Evolutionary conservation across 2,329 filamentous ascomycete genomes (phyloP).

Genomic region (Penicillium olsonii): DNA sequence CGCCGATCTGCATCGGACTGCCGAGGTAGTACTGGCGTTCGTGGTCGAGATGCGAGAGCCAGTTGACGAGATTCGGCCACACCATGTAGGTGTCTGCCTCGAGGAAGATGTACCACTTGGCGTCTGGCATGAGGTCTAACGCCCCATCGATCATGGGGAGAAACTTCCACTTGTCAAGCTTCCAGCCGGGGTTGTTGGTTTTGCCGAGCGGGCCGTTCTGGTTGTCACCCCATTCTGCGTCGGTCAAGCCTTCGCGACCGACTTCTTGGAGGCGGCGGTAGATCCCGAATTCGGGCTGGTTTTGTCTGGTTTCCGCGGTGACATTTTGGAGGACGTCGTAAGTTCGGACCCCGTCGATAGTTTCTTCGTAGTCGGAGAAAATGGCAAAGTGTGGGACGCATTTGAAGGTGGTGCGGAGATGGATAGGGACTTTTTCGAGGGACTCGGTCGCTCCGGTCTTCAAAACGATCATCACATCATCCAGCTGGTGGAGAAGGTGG

Average conservation of each 20-base stretch:
- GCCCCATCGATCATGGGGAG: constrained; percentile 55
- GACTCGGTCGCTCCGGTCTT: constrained; percentile 34
- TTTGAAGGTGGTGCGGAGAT: constrained; percentile 29
- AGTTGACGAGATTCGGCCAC: constrained; percentile 54
- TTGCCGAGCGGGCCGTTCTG: constrained; percentile 38
- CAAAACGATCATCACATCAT: constrained; percentile 29
- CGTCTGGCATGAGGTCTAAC: constrained; percentile 43
- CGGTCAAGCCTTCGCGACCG: constrained; percentile 43
- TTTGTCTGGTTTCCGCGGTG: constrained; percentile 18
- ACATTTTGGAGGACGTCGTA: constrained; percentile 30
- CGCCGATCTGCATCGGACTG: constrained; percentile 53
- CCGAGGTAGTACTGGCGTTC: constrained; percentile 52
- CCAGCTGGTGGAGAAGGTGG: constrained; percentile 19
- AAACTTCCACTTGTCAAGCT: constrained; percentile 60
- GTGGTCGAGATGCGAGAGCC: constrained; percentile 52
- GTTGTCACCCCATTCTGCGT: constrained; percentile 28
- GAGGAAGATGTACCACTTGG: constrained; percentile 60
- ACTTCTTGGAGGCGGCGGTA: constrained; percentile 48
- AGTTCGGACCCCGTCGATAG: constrained; percentile 25
- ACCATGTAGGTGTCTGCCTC: constrained; percentile 60
- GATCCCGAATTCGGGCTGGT: constrained; percentile 49
- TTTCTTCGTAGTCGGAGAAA: constrained; percentile 34
- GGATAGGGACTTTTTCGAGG: constrained; percentile 29
- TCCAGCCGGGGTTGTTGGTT: constrained; percentile 50
- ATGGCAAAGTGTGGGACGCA: constrained; percentile 31